Base-by-base conservation (phyloP, 164 flowering plant genomes). In the Vitis cinerea region DNA sequence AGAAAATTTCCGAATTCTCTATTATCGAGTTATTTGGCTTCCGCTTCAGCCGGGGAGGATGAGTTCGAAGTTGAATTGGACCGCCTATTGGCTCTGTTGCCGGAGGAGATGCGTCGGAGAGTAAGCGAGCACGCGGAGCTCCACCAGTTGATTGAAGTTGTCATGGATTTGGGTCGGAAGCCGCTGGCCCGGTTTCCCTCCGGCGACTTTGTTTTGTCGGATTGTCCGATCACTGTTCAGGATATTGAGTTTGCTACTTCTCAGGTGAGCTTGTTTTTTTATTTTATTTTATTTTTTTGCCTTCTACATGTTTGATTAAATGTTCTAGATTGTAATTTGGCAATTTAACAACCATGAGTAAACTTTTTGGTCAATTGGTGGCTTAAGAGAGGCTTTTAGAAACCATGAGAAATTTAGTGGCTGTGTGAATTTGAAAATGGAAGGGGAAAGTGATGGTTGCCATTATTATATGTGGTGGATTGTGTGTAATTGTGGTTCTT, bases 141-240 rank as follows among this genome's bases (percentile, higher is more conserved):
- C 17, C 72, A 56, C 19, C 78, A 88, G 2, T 65, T 94, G 82
- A 87, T 91, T 70, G 98, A 92, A 72, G 91, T 92, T n/a, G 98
- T 90, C 1, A 81, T 94, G 97, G 98, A 94, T 73, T 84, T 94
- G 79, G 97, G 99, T 15, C 81, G 97, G 17, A 84, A 74, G 72
- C 99, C 99, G 2, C 63, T 92, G 54, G 99, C 93, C 16, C 81
- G 99, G 10, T 91, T 92, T 59, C 97, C 97, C 0, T 84, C 90
- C 8, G 99, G 97, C 1, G 99, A 94, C 55, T 86, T 87, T 62
- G 68, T 84, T 11, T 69, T 94, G 55, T 92, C 91, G 10, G 84
- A 92, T 57, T 69, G 31, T 10, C 85, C 86, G 1, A 83, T 94
- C 59, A 78, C 88, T 0, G 74, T 78, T 62, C 75, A 81, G 56